Percentiles rank a stretch among this genome's conserved stretches.
phyloP scores from a whole-genome alignment of 2,329 filamentous ascomycete genomes.

The Exutisphaerella laricina region DNA sequence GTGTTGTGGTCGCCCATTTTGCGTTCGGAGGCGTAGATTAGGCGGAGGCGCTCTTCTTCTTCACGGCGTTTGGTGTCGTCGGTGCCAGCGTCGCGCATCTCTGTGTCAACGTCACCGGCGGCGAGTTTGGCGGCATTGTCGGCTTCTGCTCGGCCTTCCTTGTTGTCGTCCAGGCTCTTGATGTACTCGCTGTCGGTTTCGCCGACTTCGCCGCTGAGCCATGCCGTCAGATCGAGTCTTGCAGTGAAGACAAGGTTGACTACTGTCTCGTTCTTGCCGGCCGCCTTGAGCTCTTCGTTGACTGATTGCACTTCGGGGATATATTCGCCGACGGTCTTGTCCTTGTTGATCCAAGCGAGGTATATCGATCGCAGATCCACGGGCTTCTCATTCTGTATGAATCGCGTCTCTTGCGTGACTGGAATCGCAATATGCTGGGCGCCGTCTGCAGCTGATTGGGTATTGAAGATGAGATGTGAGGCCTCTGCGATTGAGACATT shows the following conservation, averaged over 20 bases:
- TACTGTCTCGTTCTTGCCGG: conserved; percentile 60
- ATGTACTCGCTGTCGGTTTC: conserved; percentile 84
- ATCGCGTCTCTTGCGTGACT: conserved; percentile 66
- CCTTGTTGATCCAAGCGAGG: conserved; percentile 92
- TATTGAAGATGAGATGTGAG: conserved; percentile 53
- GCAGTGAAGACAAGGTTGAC: conserved; percentile 90
- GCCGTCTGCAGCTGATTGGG: conserved; percentile 23
- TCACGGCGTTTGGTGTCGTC: conserved; percentile 50
- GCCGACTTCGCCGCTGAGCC: conserved; percentile 83
- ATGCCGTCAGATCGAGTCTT: conserved; percentile 83
- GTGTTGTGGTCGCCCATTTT: conserved; percentile 91
- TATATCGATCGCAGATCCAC: conserved; percentile 84
- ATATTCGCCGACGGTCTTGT: conserved; percentile 84
- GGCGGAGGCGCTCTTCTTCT: conserved; percentile 73
- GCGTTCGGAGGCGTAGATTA: conserved; percentile 87
- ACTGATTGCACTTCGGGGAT: conserved; percentile 75
- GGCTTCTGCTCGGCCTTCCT: conserved; percentile 47
- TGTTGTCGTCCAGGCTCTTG: conserved; percentile 68
- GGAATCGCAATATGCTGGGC: conserved; percentile 50
- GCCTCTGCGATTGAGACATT: conserved; percentile 64
- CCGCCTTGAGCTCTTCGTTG: conserved; percentile 62
- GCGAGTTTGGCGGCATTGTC: conserved; percentile 42
- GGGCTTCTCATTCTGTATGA: conserved; percentile 48
- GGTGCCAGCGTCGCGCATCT: conserved; percentile 39
- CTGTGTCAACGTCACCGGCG: conserved; percentile 32